These are phyloP conservation scores for Diaporthe longicolla DNA, from an alignment of 2,329 filamentous ascomycete genomes.

Conservation along the genomic window DNA sequence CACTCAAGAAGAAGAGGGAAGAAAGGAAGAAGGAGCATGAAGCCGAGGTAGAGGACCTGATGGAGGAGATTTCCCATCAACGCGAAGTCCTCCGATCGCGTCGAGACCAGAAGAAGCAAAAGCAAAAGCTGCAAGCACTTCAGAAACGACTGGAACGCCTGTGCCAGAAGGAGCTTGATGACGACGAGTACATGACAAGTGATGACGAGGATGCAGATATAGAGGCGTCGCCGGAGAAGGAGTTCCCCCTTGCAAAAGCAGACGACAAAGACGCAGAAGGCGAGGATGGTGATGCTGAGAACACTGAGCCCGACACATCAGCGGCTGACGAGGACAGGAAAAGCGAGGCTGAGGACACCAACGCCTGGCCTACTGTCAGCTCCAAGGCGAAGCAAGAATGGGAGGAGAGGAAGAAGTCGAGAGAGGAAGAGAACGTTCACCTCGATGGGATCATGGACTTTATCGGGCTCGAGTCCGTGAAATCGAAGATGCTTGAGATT, in stretches of 20 bases:
- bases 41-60: slow-evolving; percentile 13
- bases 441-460: slow-evolving; percentile 25
- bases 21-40: slow-evolving; percentile 23
- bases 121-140: slow-evolving; percentile 23
- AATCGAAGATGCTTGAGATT: slow-evolving; percentile 32
- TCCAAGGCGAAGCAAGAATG: slow-evolving; percentile 33
- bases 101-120: slow-evolving; percentile 32
- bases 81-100: slow-evolving; percentile 30
- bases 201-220: slow-evolving; percentile 17
- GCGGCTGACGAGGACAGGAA: neutral
- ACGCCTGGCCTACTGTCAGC: slow-evolving; percentile 19
- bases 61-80: slow-evolving; percentile 25
- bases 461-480: slow-evolving; percentile 33
- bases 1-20: slow-evolving; percentile 19
- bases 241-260: neutral
- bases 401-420: slow-evolving; percentile 20
- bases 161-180: slow-evolving; percentile 26
- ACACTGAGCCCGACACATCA: neutral
- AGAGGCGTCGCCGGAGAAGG: neutral
- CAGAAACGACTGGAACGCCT: slow-evolving; percentile 29
- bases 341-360: slow-evolving; percentile 6
- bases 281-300: neutral
- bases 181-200: slow-evolving; percentile 26
- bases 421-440: slow-evolving; percentile 10
- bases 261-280: slow-evolving; percentile 1